Evolutionary conservation across 2,329 filamentous ascomycete species (phyloP).

Genomic region (Fonsecaea erecta): DNA sequence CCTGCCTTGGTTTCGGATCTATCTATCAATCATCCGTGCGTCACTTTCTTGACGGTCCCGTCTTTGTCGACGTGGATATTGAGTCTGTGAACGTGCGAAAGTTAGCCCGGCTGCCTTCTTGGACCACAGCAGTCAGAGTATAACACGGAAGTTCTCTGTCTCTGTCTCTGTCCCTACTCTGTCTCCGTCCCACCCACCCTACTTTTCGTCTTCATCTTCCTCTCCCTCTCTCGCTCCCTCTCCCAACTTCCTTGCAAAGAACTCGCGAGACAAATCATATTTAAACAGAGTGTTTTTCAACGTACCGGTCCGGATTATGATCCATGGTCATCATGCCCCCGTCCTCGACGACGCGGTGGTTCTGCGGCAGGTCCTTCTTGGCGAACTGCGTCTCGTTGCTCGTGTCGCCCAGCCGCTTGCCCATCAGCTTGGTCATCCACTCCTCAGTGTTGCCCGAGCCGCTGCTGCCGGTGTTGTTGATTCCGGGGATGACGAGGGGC

Average conservation of each 20-base stretch:
- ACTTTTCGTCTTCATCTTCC: too few relatives aligned
- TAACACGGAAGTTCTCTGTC: too few relatives aligned
- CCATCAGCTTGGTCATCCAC: constrained; percentile 52
- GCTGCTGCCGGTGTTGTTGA: constrained; percentile 41
- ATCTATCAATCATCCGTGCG: constrained; percentile 31
- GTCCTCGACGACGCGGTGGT: constrained; percentile 51
- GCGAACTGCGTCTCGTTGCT: constrained; percentile 47
- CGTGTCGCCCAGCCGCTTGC: constrained; percentile 51
- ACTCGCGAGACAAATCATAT: too few relatives aligned
- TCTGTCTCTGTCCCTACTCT: too few relatives aligned
- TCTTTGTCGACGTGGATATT: constrained; percentile 52
- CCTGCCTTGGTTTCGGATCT: too few relatives aligned
- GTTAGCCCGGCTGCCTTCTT: background rate
- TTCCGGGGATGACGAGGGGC: constrained; percentile 54
- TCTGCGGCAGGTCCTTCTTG: constrained; percentile 51
- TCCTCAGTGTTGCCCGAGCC: constrained; percentile 25
- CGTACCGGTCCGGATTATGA: constrained; percentile 49
- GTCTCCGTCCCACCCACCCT: too few relatives aligned
- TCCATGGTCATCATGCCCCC: constrained; percentile 48
- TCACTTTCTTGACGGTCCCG: constrained; percentile 51
- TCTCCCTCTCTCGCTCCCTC: too few relatives aligned
- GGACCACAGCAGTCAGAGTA: too few relatives aligned
- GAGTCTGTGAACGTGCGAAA: constrained; percentile 40
- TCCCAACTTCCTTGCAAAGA: too few relatives aligned
- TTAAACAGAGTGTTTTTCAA: too few relatives aligned